Evolutionary conservation across 495 filamentous ascomycete species (phyloP), one percentile per base, ranked within the genome.

Genomic region (Bacidia gigantensis): DNA sequence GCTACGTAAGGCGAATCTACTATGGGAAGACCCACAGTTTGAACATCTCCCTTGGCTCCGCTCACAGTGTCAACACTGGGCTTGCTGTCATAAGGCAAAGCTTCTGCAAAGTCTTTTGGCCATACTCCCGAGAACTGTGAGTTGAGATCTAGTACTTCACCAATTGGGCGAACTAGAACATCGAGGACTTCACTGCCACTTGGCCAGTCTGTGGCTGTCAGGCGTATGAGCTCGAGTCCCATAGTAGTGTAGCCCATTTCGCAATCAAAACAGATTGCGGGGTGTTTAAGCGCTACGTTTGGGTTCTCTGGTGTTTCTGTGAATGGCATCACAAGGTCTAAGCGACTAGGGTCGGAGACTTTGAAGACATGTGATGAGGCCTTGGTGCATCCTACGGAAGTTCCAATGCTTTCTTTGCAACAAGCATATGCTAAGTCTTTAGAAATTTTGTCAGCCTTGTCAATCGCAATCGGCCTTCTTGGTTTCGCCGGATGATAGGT

Each of bases 171-270:
- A 23, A 99, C 89, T 0, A 99, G 75, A 0, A 95, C 74, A 63
- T 99, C 92, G 0, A 95, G 67, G 5, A 96, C 63, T 45, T 73
- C 72, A 51, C 79, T 72, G 20, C 88, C 85, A 26, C 73, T 67
- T 1, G 90, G 92, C 86, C 90, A 99, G 53, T 83, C 80, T 26
- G 85, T 79, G 9, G 83, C 87, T 0, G 92, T 95, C 20, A 99
- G 62, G 17, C 92, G 84, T 43, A 97, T 80, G 12, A 99, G 71
- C 61, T 99, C 92, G 51, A 96, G 62, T 0, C 92, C 92, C 32
- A 81, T 57, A 1, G 82, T 82, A 0, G 92, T 97, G 62, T 92
- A 99, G 9, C 86, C 85, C 92, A 99, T 99, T 61, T 99, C 92
- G 62, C 93, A 95, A 64, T 99, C 92, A 57, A 99, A 83, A 58